Conservation (phyloP, 345 rosid species). For the Sonneratia alba region DNA sequence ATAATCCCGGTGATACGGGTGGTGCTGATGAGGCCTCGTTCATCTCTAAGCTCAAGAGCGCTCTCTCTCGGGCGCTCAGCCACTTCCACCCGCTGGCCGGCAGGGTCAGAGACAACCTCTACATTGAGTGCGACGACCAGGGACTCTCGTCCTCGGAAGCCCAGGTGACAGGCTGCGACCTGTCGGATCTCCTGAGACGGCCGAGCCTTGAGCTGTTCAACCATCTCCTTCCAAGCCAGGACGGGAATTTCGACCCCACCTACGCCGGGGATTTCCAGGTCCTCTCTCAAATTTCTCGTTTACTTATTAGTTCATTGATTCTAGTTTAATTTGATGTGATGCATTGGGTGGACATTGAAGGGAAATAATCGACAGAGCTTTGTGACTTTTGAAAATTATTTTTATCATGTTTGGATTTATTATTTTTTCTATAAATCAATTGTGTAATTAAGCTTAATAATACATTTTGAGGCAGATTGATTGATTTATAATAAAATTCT, state of each 20-base stretch:
- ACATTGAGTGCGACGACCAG: constrained; percentile 4
- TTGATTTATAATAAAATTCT: too few relatives aligned
- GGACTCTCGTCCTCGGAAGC: constrained; percentile 1
- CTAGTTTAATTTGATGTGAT: background rate
- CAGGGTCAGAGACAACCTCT: background rate
- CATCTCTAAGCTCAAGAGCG: background rate
- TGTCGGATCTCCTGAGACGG: background rate
- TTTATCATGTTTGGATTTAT: too few relatives aligned
- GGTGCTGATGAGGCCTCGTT: background rate
- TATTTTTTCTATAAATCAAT: too few relatives aligned
- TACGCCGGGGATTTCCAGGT: background rate
- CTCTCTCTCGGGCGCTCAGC: constrained; percentile 4
- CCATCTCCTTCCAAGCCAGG: background rate
- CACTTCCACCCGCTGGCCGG: constrained; percentile 3
- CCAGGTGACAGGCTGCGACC: background rate
- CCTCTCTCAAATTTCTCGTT: background rate
- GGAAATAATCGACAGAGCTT: too few relatives aligned
- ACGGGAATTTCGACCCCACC: background rate
- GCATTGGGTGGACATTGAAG: background rate
- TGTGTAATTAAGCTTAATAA: too few relatives aligned
- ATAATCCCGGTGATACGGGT: background rate
- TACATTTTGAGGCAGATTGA: too few relatives aligned
- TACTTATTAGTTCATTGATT: background rate
- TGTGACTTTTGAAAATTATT: too few relatives aligned
- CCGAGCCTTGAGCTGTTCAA: background rate